phyloP scores from a whole-genome alignment of 345 rosid species.

The Eucalyptus cladocalyx region DNA sequence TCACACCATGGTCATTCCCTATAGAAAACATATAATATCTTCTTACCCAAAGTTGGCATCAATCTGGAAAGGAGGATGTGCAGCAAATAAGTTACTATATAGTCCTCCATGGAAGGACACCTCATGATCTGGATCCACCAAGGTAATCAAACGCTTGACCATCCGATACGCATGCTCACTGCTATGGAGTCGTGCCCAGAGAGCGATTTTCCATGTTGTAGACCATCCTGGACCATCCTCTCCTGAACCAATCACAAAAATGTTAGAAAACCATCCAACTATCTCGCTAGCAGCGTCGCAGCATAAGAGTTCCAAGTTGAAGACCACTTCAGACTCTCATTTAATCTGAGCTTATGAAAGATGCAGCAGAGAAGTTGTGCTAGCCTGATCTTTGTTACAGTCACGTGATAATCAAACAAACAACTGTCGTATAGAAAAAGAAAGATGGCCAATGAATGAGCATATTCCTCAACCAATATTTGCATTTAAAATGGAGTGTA shows the following conservation, averaged over 20 bases:
- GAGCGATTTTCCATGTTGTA: conserved; percentile 73
- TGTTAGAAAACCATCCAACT: background rate
- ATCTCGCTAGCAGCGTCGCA: background rate
- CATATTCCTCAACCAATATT: background rate
- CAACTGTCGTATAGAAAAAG: background rate
- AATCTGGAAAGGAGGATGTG: conserved; percentile 96
- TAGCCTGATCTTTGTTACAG: background rate
- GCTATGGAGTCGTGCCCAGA: conserved; percentile 81
- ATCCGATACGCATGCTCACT: conserved; percentile 61
- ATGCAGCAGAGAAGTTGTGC: background rate
- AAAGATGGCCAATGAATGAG: background rate
- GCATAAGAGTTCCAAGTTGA: background rate
- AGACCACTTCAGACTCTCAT: background rate
- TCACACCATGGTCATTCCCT: background rate
- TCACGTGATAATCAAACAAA: background rate
- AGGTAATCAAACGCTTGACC: conserved; percentile 58
- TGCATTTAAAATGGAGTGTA: background rate
- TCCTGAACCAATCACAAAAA: conserved; percentile 27
- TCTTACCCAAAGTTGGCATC: conserved; percentile 95
- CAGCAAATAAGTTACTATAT: conserved; percentile 79
- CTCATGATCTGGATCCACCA: conserved; percentile 71
- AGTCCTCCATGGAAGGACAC: conserved; percentile 59
- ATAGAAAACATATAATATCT: background rate
- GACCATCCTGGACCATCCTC: conserved; percentile 99
- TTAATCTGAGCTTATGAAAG: background rate